Percentiles rank a stretch among this genome's conserved stretches.
Evolutionary conservation across 2,329 filamentous ascomycete species (phyloP).

Genomic region (Fusarium oligoseptatum): DNA sequence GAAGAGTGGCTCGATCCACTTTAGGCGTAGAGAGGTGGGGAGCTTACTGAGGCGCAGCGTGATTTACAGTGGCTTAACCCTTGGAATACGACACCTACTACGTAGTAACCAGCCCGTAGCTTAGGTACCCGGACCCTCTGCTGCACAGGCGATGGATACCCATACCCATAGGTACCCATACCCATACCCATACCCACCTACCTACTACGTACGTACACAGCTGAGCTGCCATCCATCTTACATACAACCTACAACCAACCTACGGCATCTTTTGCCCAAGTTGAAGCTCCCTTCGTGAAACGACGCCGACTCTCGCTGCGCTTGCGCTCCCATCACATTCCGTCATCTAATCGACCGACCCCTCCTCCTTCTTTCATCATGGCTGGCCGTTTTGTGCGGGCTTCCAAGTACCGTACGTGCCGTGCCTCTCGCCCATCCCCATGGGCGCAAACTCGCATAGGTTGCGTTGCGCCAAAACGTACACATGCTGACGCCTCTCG

Average conservation of each 20-base stretch:
- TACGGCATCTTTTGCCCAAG: conserved; percentile 39
- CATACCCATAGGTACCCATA: conserved; percentile 10
- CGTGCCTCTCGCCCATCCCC: neutral
- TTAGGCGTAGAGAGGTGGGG: conserved; percentile 24
- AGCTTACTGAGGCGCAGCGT: conserved; percentile 44
- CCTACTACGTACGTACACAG: neutral
- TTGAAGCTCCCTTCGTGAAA: conserved; percentile 22
- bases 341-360: conserved; percentile 10
- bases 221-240: conserved; percentile 31
- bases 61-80: conserved; percentile 41
- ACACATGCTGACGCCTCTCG: conserved; percentile 45
- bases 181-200: neutral
- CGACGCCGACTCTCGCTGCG: conserved; percentile 23
- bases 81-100: conserved; percentile 20
- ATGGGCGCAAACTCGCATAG: conserved; percentile 41
- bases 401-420: conserved; percentile 76
- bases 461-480: conserved; percentile 35
- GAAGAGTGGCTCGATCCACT: conserved; percentile 26
- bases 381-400: conserved; percentile 75
- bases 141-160: neutral
- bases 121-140: conserved; percentile 13
- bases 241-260: conserved; percentile 42
- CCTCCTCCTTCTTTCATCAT: conserved; percentile 55
- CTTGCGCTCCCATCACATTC: conserved; percentile 14
- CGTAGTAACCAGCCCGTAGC: conserved; percentile 7